Conservation (phyloP, 192 early-diverging fungal species). For the Coemansia biformis region DNA sequence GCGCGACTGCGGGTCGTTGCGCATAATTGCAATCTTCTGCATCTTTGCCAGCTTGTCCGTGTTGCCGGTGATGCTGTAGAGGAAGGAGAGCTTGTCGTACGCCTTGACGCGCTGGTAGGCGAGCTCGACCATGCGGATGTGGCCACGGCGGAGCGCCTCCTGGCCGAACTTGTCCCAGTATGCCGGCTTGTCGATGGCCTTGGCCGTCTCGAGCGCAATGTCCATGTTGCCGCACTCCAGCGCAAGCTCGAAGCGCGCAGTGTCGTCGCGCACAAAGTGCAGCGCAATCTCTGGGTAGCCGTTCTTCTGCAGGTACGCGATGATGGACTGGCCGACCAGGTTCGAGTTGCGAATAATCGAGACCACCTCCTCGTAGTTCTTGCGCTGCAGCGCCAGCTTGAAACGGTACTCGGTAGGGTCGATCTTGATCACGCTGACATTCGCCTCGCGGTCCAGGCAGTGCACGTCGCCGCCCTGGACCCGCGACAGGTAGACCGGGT, state of each 20-base stretch:
- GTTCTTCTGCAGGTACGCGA: conserved; percentile 98
- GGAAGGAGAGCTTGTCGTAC: conserved; percentile 90
- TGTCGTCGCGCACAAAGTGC: conserved; percentile 96
- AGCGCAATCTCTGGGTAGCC: conserved; percentile 98
- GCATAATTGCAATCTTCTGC: conserved; percentile 87
- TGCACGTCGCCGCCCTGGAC: conserved; percentile 82
- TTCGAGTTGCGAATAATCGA: conserved; percentile 94
- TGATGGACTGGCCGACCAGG: conserved; percentile 96
- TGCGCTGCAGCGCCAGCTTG: conserved; percentile 86
- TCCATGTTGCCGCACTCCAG: conserved; percentile 96
- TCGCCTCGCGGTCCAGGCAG: conserved; percentile 87
- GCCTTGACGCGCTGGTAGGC: conserved; percentile 88
- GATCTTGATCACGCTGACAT: conserved; percentile 78
- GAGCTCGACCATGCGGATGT: conserved; percentile 76
- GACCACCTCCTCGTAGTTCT: conserved; percentile 94
- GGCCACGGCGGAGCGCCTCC: conserved; percentile 88
- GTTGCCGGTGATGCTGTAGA: conserved; percentile 92
- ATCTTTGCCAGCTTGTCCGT: conserved; percentile 88
- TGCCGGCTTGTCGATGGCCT: conserved; percentile 80
- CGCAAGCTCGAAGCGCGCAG: conserved; percentile 93
- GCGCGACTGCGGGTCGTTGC: conserved; percentile 80
- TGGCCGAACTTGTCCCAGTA: conserved; percentile 84
- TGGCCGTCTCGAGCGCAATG: conserved; percentile 92
- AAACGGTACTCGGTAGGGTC: conserved; percentile 99
- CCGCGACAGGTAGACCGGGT: conserved; percentile 87